phyloP scores from a whole-genome alignment of 495 filamentous ascomycete species.

The Penicillium taxi region DNA sequence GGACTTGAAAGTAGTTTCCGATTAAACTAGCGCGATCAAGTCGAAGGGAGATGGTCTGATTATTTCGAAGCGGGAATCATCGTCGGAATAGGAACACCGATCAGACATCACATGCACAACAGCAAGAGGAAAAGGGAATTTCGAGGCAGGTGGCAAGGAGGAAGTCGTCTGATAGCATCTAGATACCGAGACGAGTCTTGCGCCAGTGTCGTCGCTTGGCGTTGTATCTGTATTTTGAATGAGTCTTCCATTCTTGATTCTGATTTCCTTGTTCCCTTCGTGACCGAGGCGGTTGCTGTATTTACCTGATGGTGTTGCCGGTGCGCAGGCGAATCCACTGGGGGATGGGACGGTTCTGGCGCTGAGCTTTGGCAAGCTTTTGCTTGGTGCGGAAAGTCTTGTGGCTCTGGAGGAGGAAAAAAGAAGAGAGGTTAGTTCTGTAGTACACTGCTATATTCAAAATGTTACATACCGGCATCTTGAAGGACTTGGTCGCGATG shows the following conservation, averaged over 20 bases:
- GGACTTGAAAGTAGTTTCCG: conserved; percentile 13
- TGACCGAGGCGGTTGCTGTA: too few relatives aligned
- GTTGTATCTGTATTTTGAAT: conserved; percentile 70
- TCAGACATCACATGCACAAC: conserved; percentile 12
- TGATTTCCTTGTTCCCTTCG: too few relatives aligned
- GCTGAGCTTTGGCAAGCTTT: conserved; percentile 99
- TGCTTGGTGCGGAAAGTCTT: conserved; percentile 99
- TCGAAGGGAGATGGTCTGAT: conserved; percentile 5
- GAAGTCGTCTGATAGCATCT: conserved; percentile 33
- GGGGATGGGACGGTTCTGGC: conserved; percentile 98
- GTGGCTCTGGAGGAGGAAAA: conserved; percentile 62
- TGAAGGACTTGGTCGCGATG: conserved; percentile 53
- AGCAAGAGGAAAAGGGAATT: conserved; percentile 9
- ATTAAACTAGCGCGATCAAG: conserved; percentile 23
- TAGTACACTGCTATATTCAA: background rate
- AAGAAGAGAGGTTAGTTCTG: conserved; percentile 11
- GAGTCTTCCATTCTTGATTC: background rate
- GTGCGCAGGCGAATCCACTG: conserved; percentile 99
- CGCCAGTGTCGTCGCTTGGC: conserved; percentile 99
- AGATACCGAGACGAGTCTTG: conserved; percentile 98
- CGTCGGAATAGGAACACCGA: conserved; percentile 19
- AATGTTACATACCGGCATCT: conserved; percentile 65
- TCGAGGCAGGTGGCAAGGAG: conserved; percentile 8
- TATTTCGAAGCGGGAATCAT: conserved; percentile 14
- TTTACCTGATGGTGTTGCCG: conserved; percentile 96